Evolutionary conservation across 352 stramenopile genomes (phyloP), one percentile per base, ranked within the genome.

Genomic region (Phytopythium boreale): DNA sequence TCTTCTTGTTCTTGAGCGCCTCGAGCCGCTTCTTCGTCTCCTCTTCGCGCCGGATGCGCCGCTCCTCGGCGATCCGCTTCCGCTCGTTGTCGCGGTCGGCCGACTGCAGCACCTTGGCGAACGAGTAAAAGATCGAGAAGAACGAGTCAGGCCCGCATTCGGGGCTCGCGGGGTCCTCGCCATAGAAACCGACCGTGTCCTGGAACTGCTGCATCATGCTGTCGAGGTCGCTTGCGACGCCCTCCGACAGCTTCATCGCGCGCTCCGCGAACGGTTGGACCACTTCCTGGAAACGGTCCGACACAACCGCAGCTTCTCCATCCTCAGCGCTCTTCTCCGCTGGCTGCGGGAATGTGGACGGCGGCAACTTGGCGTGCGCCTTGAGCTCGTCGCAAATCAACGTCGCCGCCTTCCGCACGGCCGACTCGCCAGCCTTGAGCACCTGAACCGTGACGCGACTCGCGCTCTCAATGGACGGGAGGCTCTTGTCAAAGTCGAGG

Each of bases 111-210:
- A 93, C 70, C 70, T 95, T 92, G 8, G 82, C 82, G 63, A 93
- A 93, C 59, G 84, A 93, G 52, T 91, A 89, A 29, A 95, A 92
- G 56, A 95, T 90, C 20, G 84, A 92, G 63, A 95, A 95, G 61
- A 95, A 95, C 15, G 79, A 69, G 41, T 95, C 84, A 0, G 86
- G 86, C 2, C 84, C 84, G 49, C 75, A 85, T 46, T 92, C 84
- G 2, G 77, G 75, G n/a, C 75, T 90, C 41, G 81, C 69, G 0
- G 83, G 78, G 59, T 94, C 83, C 75, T 95, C 86, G 22, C 86
- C 82, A 51, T 90, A 93, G 56, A 82, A 95, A 31, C 65, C 71
- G 6, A 82, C 84, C 8, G 79, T 90, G 52, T 90, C 71, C 44
- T 89, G 72, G 59, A 93, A 95, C 41, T 63, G 69, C 61, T 85